Conservation (phyloP, 495 filamentous ascomycete genomes). For the Annulohypoxylon bovei region DNA sequence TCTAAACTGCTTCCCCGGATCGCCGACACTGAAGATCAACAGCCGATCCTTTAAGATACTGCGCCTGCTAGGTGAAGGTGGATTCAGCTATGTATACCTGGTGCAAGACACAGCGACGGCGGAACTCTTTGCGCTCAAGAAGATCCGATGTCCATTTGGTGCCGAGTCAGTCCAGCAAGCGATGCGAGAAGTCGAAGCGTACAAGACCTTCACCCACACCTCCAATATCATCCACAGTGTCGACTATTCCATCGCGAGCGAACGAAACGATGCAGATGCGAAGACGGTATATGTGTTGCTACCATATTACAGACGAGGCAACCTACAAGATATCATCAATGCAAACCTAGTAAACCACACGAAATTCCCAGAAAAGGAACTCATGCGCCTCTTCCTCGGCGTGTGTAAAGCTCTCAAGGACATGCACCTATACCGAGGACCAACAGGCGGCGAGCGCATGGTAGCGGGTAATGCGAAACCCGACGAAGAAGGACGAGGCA, state of each 20-base stretch:
- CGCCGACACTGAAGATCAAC: constrained; percentile 94
- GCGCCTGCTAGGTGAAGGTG: constrained; percentile 92
- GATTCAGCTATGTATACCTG: constrained; percentile 98
- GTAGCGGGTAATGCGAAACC: constrained; percentile 45
- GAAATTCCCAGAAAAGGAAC: constrained; percentile 80
- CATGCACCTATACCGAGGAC: constrained; percentile 86
- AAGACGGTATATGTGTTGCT: constrained; percentile 98
- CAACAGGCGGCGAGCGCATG: constrained; percentile 61
- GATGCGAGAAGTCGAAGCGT: constrained; percentile 96
- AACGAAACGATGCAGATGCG: constrained; percentile 69
- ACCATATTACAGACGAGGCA: constrained; percentile 93
- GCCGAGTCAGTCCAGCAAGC: constrained; percentile 94
- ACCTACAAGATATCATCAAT: constrained; percentile 97
- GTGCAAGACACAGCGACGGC: constrained; percentile 87
- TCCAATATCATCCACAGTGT: constrained; percentile 89
- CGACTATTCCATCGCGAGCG: constrained; percentile 74
- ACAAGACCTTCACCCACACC: constrained; percentile 84
- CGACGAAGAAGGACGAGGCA: constrained; percentile 59
- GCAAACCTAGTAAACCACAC: constrained; percentile 97
- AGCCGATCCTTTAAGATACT: constrained; percentile 94
- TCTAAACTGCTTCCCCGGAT: constrained; percentile 93
- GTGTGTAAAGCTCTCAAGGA: constrained; percentile 86
- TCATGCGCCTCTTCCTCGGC: constrained; percentile 91
- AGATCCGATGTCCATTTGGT: constrained; percentile 97
- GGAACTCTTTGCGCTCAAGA: constrained; percentile 92